These are phyloP conservation scores for Petunia axillaris DNA, from an alignment of 257 asterid species.

Conservation along the genomic window DNA sequence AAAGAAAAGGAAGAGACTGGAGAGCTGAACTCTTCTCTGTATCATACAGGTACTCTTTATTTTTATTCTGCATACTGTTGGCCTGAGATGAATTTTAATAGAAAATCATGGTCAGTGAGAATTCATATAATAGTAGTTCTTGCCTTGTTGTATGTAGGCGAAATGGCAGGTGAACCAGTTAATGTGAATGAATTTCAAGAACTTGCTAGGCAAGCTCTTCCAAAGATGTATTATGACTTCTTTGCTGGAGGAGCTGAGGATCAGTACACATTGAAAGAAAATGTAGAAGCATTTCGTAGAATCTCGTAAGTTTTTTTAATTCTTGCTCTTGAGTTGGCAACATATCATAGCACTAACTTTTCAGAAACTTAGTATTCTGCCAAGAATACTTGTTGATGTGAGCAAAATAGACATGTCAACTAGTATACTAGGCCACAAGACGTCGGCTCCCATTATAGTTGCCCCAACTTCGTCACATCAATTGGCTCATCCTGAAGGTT, in stretches of 20 bases:
- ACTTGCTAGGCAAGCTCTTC: slow-evolving; percentile 63
- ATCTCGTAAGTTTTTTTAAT: slow-evolving; percentile 43
- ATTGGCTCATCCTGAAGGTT: slow-evolving; percentile 67
- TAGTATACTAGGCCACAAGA: slow-evolving; percentile 47
- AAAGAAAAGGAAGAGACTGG: background rate
- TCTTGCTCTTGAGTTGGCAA: background rate
- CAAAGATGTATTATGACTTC: slow-evolving; percentile 67
- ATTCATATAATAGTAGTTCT: too few species aligned
- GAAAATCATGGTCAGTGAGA: too few species aligned
- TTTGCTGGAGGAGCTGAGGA: slow-evolving; percentile 72
- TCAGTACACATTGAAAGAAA: slow-evolving; percentile 59
- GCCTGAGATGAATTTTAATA: too few species aligned
- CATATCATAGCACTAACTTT: background rate
- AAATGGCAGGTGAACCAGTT: slow-evolving; percentile 54
- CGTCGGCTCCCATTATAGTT: slow-evolving; percentile 57
- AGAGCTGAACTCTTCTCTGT: slow-evolving; percentile 3
- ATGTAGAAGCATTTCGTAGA: slow-evolving; percentile 55
- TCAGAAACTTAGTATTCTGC: slow-evolving; percentile 45
- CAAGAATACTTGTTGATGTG: slow-evolving; percentile 61
- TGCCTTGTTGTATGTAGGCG: slow-evolving; percentile 22
- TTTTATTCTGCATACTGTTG: too few species aligned
- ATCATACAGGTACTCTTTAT: background rate
- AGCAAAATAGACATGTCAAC: slow-evolving; percentile 60
- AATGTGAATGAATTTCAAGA: slow-evolving; percentile 56
- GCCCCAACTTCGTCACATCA: slow-evolving; percentile 59